A percentile compares a stretch with the other conserved stretches of the same genome.
These are phyloP conservation scores for Poterioochromonas sp. DNA, from an alignment of 352 stramenopile genomes.

Conservation along the genomic window DNA sequence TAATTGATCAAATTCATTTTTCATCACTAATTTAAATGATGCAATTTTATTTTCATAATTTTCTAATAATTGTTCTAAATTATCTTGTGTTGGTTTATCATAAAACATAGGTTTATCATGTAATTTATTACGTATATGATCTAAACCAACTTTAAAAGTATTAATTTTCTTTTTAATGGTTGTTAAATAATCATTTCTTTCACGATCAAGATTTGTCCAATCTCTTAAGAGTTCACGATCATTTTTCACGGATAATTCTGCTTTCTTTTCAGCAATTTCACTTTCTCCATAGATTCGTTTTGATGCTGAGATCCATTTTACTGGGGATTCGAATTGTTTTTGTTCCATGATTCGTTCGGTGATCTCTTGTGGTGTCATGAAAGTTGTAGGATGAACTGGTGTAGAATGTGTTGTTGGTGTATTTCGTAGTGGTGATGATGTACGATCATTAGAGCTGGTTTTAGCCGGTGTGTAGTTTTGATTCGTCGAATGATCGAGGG, in stretches of 20 bases:
- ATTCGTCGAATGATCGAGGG: too few relatives aligned
- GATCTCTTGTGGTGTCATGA: too few relatives aligned
- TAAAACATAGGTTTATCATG: background rate
- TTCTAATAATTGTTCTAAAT: background rate
- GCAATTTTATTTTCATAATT: background rate
- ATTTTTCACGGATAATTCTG: background rate
- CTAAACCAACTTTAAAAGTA: background rate
- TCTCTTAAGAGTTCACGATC: background rate
- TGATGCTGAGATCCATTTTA: background rate
- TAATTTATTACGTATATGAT: background rate
- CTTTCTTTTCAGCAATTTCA: background rate
- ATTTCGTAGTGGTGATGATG: too few relatives aligned
- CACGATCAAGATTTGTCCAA: background rate
- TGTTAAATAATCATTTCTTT: background rate
- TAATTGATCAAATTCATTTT: conserved; percentile 10
- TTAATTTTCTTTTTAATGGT: background rate
- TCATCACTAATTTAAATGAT: conserved; percentile 8
- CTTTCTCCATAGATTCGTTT: background rate
- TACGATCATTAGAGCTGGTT: too few relatives aligned
- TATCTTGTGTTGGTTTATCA: background rate
- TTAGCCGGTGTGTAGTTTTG: too few relatives aligned
- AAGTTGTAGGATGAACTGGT: too few relatives aligned
- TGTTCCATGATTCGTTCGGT: too few relatives aligned
- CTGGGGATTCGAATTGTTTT: background rate
- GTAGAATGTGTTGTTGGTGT: too few relatives aligned